Base-by-base conservation (phyloP, 306 rosid species). In the Cicer judaicum region DNA sequence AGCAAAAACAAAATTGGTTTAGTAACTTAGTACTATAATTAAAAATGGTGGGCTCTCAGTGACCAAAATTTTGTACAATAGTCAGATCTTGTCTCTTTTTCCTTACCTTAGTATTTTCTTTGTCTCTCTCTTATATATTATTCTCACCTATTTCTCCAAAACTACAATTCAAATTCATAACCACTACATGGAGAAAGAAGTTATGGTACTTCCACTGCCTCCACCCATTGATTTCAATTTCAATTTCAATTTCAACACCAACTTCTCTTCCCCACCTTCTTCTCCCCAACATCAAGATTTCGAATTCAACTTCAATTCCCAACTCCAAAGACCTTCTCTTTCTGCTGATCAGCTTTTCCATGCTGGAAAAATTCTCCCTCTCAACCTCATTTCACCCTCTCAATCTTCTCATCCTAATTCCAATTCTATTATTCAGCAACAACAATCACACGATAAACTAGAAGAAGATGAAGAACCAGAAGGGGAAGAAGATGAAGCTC, bases 341-440 rank as follows among this genome's bases (percentile, higher is more conserved):
- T 81, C 93, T 1, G 91, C 98, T 0, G 98, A 93, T 0, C 90
- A 91, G 72, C 91, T 93, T 48, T 93, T 93, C 60, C 84, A 87
- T 7, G 86, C 85, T 2, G 98, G 98, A 8, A 89, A 86, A 69
- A 93, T 91, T 12, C 74, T 80, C 14, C 93, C 97, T 36, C 7
- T 88, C 5, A 89, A 93, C 10, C 19, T 67, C 38, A 29, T 56
- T 18, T 48, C 65, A 43, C 36, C 42, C 10, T 3, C 39, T 40
- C 13, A 10, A 29, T 29, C 3, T 72, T 78, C 4, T 75, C 89
- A 41, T 64, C 3, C 34, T 3, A 29, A 2, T 29, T 29, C 4
- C 29, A 24, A 24, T 24, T 24, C 29, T 24, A 24, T 24, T 24
- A 19, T 19, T 24, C 38, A 55, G 1, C 62, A 56, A 5, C 40